phyloP scores from a whole-genome alignment of 129 eudicot genomes.

The Lonicera japonica region DNA sequence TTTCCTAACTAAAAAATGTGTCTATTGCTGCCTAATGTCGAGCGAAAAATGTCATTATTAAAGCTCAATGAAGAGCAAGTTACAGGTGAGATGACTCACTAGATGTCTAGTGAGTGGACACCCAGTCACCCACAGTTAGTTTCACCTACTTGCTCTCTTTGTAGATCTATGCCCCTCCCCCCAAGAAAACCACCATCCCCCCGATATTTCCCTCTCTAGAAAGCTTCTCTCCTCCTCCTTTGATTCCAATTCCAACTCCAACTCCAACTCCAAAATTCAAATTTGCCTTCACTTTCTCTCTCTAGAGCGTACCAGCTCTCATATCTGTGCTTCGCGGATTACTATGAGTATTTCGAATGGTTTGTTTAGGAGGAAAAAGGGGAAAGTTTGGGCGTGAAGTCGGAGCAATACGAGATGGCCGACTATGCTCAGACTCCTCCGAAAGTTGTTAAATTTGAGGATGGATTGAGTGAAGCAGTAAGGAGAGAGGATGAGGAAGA shows the following conservation, averaged over 20 bases:
- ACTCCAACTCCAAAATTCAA: conserved; percentile 1
- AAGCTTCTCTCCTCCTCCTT: background rate
- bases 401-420: conserved; percentile 40
- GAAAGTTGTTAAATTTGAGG: conserved; percentile 30
- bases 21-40: too few species aligned
- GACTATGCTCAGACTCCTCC: conserved; percentile 35
- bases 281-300: conserved; percentile 4
- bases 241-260: conserved; percentile 6
- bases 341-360: conserved; percentile 4
- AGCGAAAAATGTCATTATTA: too few species aligned
- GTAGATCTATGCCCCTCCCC: too few species aligned
- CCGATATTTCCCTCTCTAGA: conserved; percentile 14
- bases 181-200: conserved; percentile 19
- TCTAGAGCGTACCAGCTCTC: background rate
- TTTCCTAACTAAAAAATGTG: too few species aligned
- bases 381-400: conserved; percentile 52
- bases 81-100: too few species aligned
- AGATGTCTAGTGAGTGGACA: too few species aligned
- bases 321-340: background rate
- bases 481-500: conserved; percentile 23
- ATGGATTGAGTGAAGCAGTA: conserved; percentile 15
- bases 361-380: conserved; percentile 17
- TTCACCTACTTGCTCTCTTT: too few species aligned
- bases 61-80: too few species aligned
- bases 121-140: too few species aligned